phyloP scores from a whole-genome alignment of 495 filamentous ascomycete species.

The Tetracladium setigerum region DNA sequence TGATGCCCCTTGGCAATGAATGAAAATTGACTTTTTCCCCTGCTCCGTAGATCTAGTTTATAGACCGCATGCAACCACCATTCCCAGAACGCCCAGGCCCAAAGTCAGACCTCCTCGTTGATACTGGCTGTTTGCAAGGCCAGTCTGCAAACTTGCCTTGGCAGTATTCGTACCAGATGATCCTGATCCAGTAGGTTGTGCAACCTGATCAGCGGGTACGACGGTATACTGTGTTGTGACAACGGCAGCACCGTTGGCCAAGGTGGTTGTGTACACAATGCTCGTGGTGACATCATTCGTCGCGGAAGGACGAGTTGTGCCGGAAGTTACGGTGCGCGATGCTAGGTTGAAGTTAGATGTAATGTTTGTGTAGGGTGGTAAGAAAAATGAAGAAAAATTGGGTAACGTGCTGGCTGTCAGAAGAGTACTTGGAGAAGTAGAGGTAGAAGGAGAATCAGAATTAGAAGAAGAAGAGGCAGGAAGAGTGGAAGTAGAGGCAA shows the following conservation, averaged over 20 bases:
- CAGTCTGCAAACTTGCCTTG: conserved; percentile 12
- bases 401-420: too few relatives aligned
- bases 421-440: neutral
- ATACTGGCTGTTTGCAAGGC: neutral
- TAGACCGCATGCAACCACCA: conserved; percentile 8
- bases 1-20: neutral
- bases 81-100: conserved; percentile 7
- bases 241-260: conserved; percentile 6
- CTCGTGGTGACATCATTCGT: conserved; percentile 11
- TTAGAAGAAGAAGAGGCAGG: conserved; percentile 3
- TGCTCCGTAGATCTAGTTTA: neutral
- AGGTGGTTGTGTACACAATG: conserved; percentile 16
- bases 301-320: too few relatives aligned
- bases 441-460: conserved; percentile 3
- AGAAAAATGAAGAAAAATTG: too few relatives aligned
- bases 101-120: neutral
- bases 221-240: conserved; percentile 15
- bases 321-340: too few relatives aligned
- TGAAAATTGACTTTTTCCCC: neutral
- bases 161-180: neutral
- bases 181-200: neutral
- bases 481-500: neutral
- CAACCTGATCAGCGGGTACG: conserved; percentile 10
- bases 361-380: too few relatives aligned
- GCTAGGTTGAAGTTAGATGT: too few relatives aligned